Evolutionary conservation across 768 basidiomycete species (phyloP), one percentile per base, ranked within the genome.

Genomic region (Sutorius australiensis): DNA sequence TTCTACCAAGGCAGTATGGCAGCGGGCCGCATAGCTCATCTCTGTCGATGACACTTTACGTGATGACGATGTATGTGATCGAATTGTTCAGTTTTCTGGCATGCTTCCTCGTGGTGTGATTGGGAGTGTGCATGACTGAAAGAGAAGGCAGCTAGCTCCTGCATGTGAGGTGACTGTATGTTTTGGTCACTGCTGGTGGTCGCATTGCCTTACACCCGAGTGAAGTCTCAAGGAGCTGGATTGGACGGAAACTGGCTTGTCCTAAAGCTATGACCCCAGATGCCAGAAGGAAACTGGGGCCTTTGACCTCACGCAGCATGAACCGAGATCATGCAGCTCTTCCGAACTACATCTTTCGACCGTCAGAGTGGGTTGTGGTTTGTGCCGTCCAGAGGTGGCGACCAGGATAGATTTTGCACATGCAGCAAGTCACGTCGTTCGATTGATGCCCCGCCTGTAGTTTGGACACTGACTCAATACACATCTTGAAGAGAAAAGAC

Each of bases 31-130:
- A 43, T 47, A 46, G 64, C 41, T 46, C 34, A 16, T 50, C 32
- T 38, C 44, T 33, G 37, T 56, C 24, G 49, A 52, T 19, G 54
- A 56, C 43, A 46, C 24, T 50, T 49, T 55, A 62, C 41, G 17
- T 10, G 51, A 65, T 13, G 37, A 46, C 24, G 24, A 57, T 49
- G 56, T 50, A 50, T 64, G 37, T 55, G 41, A 51, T 41, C 21
- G 16, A 38, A 24, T n/a, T 7, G 3, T 28, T 14, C 19, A n/a
- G 3, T 24, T 27, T 17, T 10, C n/a, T 37, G 61, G 59, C 48
- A 61, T 37, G 60, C 55, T 17, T 16, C 0, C 6, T 9, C 19
- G 6, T 57, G 55, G 16, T 17, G 1, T 27, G 11, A 24, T 9
- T 61, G 51, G 60, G 44, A 60, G 11, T 2, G 1, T 21, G 3